These are phyloP conservation scores for Rusavskia elegans DNA, from an alignment of 495 filamentous ascomycete species.

Conservation along the genomic window DNA sequence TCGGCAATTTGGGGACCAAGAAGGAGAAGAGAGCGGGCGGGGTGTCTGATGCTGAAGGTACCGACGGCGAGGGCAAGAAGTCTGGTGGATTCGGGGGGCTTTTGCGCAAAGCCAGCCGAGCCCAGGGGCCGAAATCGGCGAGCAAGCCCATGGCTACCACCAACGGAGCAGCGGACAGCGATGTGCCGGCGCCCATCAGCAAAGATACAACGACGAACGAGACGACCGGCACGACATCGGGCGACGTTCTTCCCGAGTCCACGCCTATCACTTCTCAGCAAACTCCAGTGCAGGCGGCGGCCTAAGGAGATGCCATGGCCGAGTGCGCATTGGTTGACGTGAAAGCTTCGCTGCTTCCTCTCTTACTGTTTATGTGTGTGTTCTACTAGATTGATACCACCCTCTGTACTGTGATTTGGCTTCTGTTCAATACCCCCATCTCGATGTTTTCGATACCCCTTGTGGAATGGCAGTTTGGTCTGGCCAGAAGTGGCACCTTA, in stretches of 20 bases:
- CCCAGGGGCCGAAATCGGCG: constrained; percentile 15
- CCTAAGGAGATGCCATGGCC: constrained; percentile 19
- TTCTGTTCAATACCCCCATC: constrained; percentile 3
- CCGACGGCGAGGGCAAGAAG: constrained; percentile 33
- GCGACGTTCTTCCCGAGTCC: constrained; percentile 16
- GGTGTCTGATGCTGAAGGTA: constrained; percentile 32
- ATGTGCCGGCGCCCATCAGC: constrained; percentile 10
- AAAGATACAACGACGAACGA: constrained; percentile 23
- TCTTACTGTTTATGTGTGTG: constrained; percentile 17
- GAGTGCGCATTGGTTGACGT: constrained; percentile 1
- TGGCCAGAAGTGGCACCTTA: not conserved
- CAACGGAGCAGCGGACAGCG: constrained; percentile 14
- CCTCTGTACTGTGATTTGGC: constrained; percentile 9
- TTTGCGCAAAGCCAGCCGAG: constrained; percentile 42
- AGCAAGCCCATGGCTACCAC: constrained; percentile 18
- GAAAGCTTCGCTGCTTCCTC: constrained; percentile 14
- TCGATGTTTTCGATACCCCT: not conserved
- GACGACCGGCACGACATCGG: constrained; percentile 14
- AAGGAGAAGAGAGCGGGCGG: constrained; percentile 34
- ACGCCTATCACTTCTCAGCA: constrained; percentile 16
- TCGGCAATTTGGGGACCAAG: constrained; percentile 32
- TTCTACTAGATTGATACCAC: constrained; percentile 39
- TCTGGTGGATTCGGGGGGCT: constrained; percentile 39
- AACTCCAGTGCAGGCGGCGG: constrained; percentile 33
- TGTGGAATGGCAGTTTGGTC: not conserved